Percentiles rank a stretch among this genome's conserved stretches.
Conservation (phyloP, 2,329 filamentous ascomycete genomes). For the Aspergillus pseudoglaucus region DNA sequence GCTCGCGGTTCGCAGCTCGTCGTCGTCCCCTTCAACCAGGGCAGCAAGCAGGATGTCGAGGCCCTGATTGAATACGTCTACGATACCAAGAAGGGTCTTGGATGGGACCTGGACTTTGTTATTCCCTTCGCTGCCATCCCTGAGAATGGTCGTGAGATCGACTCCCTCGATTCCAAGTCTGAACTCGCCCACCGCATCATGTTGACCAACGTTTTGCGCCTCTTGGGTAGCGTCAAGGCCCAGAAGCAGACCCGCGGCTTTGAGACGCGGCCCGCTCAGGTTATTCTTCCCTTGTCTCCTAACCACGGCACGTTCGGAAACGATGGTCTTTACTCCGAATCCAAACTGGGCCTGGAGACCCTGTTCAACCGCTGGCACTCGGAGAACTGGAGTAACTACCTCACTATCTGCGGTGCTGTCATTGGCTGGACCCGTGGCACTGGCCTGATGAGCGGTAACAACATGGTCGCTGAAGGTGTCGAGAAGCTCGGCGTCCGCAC, state of each 20-base stretch:
- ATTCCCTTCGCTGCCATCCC: constrained; percentile 96
- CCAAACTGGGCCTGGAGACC: constrained; percentile 92
- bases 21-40: constrained; percentile 98
- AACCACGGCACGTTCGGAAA: constrained; percentile 99
- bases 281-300: constrained; percentile 89
- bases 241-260: constrained; percentile 84
- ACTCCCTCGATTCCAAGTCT: constrained; percentile 92
- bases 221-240: constrained; percentile 82
- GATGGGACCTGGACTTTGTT: constrained; percentile 96
- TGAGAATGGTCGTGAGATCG: constrained; percentile 95
- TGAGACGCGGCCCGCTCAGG: constrained; percentile 92
- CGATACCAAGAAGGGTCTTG: constrained; percentile 88
- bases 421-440: constrained; percentile 99
- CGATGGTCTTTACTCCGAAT: constrained; percentile 96
- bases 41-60: constrained; percentile 96
- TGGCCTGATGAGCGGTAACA: constrained; percentile 96
- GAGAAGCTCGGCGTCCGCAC: constrained; percentile 95
- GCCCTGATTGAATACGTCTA: constrained; percentile 94
- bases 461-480: constrained; percentile 92
- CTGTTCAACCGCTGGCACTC: constrained; percentile 98
- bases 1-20: constrained; percentile 92
- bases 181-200: constrained; percentile 98
- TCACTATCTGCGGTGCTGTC: constrained; percentile 95
- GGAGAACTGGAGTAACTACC: constrained; percentile 93
- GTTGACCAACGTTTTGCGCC: constrained; percentile 91